A percentile compares a stretch with the other conserved stretches of the same genome.
Conservation (phyloP, 305 asterid species). For the Plantago coronopus region DNA sequence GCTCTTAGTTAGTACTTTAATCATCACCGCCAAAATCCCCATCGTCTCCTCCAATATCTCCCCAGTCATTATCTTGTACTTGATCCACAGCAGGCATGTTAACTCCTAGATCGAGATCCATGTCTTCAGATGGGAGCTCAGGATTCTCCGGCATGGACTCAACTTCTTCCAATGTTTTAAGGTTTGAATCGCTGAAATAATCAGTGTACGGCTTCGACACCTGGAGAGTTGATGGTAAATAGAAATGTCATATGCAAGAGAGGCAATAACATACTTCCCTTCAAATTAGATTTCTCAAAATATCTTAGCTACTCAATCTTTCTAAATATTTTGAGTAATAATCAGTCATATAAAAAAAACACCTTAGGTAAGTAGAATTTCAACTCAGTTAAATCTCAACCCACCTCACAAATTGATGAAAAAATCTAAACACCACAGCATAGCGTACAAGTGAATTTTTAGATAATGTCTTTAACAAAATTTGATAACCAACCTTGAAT, state of each 20-base stretch:
- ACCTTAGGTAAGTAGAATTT: too few relatives aligned
- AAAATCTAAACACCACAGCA: too few relatives aligned
- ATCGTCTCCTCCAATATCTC: conserved; percentile 49
- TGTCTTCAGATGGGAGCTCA: conserved; percentile 33
- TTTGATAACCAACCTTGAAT: conserved; percentile 52
- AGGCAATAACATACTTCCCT: too few relatives aligned
- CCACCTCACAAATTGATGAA: too few relatives aligned
- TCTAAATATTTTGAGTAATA: too few relatives aligned
- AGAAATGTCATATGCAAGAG: too few relatives aligned
- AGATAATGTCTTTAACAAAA: neutral
- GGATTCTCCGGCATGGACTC: conserved; percentile 27
- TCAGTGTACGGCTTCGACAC: conserved; percentile 82
- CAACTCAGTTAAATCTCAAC: too few relatives aligned
- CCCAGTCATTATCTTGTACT: conserved; percentile 43
- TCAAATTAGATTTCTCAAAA: too few relatives aligned
- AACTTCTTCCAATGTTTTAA: conserved; percentile 41
- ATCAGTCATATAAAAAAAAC: too few relatives aligned
- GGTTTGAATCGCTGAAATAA: conserved; percentile 56
- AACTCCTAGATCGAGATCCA: conserved; percentile 32
- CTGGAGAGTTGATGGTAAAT: conserved; percentile 30
- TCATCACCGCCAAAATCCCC: conserved; percentile 46
- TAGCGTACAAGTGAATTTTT: neutral
- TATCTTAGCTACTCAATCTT: neutral
- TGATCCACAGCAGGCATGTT: conserved; percentile 25
- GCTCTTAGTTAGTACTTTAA: too few relatives aligned